Conservation (phyloP, 805 yeast species). For the Candida maesae region DNA sequence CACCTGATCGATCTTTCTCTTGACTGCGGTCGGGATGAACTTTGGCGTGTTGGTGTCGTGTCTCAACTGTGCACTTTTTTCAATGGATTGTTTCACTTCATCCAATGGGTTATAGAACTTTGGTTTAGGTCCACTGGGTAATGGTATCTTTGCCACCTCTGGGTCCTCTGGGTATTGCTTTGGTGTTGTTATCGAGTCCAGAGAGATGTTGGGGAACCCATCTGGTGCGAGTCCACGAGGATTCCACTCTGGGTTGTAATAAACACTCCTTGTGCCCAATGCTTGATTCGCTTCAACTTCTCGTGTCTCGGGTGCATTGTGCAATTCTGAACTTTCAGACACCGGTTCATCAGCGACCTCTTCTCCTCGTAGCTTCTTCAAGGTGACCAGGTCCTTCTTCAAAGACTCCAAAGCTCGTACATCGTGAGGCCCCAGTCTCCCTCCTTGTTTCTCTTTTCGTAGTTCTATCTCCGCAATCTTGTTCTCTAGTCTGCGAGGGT, state of each 20-base stretch:
- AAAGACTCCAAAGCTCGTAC: constrained; percentile 33
- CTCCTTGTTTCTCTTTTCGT: constrained; percentile 31
- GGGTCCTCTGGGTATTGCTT: constrained; percentile 14
- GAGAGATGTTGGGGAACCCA: constrained; percentile 12
- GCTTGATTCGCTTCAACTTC: background rate
- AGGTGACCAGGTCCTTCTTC: constrained; percentile 39
- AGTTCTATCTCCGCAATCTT: constrained; percentile 25
- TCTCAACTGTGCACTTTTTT: too few species aligned
- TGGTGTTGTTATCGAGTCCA: background rate
- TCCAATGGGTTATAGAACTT: constrained; percentile 19
- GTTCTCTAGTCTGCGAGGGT: constrained; percentile 22
- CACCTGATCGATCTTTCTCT: constrained; percentile 8
- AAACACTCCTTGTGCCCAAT: constrained; percentile 48
- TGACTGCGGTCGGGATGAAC: constrained; percentile 12
- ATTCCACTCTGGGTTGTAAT: constrained; percentile 64
- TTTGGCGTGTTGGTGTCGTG: too few species aligned
- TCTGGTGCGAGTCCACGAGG: constrained; percentile 54
- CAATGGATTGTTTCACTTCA: constrained; percentile 3
- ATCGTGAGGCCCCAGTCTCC: constrained; percentile 32
- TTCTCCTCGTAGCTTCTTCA: constrained; percentile 26
- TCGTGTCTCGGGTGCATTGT: too few species aligned
- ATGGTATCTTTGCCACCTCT: constrained; percentile 26
- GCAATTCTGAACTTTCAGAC: too few species aligned
- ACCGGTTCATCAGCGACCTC: background rate
- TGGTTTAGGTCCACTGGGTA: constrained; percentile 27